Conservation (phyloP, 495 filamentous ascomycete species). For the Daldinia childiae region DNA sequence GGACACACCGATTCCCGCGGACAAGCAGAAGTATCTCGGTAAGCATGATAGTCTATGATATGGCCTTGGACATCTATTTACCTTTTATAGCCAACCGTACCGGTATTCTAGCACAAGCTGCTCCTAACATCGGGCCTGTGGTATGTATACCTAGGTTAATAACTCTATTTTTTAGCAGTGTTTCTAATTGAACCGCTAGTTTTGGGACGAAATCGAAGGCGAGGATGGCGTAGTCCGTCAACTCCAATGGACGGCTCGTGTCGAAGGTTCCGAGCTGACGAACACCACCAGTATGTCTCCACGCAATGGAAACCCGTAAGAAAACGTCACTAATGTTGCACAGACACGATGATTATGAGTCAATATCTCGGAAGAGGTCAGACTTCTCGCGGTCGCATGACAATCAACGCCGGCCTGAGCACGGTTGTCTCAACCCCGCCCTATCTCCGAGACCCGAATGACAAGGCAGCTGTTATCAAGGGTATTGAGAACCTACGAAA, state of each 20-base stretch:
- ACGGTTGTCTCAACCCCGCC: slow-evolving; percentile 64
- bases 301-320: background rate
- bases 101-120: slow-evolving; percentile 74
- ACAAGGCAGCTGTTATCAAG: slow-evolving; percentile 59
- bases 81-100: slow-evolving; percentile 55
- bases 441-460: slow-evolving; percentile 64
- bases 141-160: slow-evolving; percentile 44
- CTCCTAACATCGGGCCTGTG: slow-evolving; percentile 72
- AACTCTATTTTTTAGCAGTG: background rate
- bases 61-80: slow-evolving; percentile 35
- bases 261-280: slow-evolving; percentile 62
- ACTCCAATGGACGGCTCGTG: slow-evolving; percentile 71
- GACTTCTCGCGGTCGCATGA: slow-evolving; percentile 69
- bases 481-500: slow-evolving; percentile 69
- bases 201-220: slow-evolving; percentile 68
- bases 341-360: slow-evolving; percentile 67
- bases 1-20: slow-evolving; percentile 52
- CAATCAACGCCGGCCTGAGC: slow-evolving; percentile 63
- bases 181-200: slow-evolving; percentile 34
- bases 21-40: slow-evolving; percentile 52
- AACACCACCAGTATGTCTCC: slow-evolving; percentile 52
- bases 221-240: slow-evolving; percentile 72
- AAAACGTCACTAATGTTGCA: slow-evolving; percentile 24
- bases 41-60: slow-evolving; percentile 10
- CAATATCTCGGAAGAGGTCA: slow-evolving; percentile 74